A percentile compares a stretch with the other conserved stretches of the same genome.
Evolutionary conservation across 2,329 filamentous ascomycete genomes (phyloP).

Genomic region (Aspergillus clavatus): DNA sequence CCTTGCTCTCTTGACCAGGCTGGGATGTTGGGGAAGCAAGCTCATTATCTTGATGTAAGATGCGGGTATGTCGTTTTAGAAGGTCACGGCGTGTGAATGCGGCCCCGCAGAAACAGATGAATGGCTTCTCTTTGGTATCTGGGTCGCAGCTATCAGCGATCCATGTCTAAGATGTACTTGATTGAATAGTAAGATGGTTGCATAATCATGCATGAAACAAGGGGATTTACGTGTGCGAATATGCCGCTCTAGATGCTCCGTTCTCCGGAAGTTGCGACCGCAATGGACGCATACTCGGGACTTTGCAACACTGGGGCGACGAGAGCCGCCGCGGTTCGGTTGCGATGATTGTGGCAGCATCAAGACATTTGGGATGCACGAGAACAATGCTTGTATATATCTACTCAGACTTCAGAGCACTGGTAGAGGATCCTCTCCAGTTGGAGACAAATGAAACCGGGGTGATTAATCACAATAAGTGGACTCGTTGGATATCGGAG

Average conservation of each 20-base stretch:
- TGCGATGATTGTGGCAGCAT: constrained; percentile 32
- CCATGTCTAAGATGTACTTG: neutral
- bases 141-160: constrained; percentile 9
- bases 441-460: constrained; percentile 22
- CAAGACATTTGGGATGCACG: constrained; percentile 20
- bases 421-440: constrained; percentile 12
- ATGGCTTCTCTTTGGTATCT: constrained; percentile 37
- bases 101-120: constrained; percentile 34
- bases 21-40: constrained; percentile 27
- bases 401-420: neutral
- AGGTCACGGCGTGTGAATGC: constrained; percentile 34
- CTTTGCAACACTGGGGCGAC: constrained; percentile 26
- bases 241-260: constrained; percentile 35
- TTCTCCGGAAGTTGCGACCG: constrained; percentile 31
- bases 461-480: no score
- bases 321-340: constrained; percentile 17
- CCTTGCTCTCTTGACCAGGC: constrained; percentile 15
- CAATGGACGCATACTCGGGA: constrained; percentile 31
- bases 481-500: neutral
- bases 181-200: neutral
- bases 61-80: constrained; percentile 31
- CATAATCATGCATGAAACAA: neutral
- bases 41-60: constrained; percentile 28
- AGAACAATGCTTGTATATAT: constrained; percentile 4
- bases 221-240: constrained; percentile 31